Evolutionary conservation across 192 early-diverging fungal species (phyloP).

Genomic region (Spizellomyces punctatus): DNA sequence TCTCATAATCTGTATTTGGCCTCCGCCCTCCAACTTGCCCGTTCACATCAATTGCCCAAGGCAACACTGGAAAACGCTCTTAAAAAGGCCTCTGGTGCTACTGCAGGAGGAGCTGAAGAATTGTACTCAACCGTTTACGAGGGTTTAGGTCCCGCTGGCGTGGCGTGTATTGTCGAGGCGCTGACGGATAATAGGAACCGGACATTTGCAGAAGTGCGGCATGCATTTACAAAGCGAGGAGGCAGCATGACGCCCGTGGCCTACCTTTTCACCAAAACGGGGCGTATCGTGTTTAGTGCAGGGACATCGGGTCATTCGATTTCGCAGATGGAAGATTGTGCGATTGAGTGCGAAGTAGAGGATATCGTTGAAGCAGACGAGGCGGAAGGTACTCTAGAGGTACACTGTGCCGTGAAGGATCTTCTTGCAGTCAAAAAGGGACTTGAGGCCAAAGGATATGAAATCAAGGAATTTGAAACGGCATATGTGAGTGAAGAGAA

Average conservation of each 20-base stretch:
- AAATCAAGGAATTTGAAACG: constrained; percentile 58
- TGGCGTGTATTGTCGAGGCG: constrained; percentile 66
- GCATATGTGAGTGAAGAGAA: constrained; percentile 57
- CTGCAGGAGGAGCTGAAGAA: constrained; percentile 46
- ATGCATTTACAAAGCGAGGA: constrained; percentile 56
- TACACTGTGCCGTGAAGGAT: constrained; percentile 56
- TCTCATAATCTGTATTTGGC: constrained; percentile 59
- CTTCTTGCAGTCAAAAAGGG: constrained; percentile 50
- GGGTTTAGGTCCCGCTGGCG: constrained; percentile 60
- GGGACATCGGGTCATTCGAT: constrained; percentile 42
- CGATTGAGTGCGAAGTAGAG: constrained; percentile 67
- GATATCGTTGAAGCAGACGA: constrained; percentile 44
- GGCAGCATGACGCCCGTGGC: constrained; percentile 63
- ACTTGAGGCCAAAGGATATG: constrained; percentile 51
- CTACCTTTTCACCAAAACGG: constrained; percentile 72
- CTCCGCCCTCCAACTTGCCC: constrained; percentile 60
- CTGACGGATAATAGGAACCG: constrained; percentile 62
- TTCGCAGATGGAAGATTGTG: constrained; percentile 52
- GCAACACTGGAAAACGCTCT: constrained; percentile 72
- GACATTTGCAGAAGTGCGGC: constrained; percentile 66
- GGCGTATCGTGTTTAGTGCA: constrained; percentile 56
- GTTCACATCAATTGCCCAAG: constrained; percentile 67
- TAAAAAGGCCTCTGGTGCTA: constrained; percentile 54
- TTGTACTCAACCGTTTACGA: constrained; percentile 63
- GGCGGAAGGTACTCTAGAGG: constrained; percentile 47